phyloP scores from a whole-genome alignment of 1,139 yeast genomes.

The Nakaseomyces glabratus region DNA sequence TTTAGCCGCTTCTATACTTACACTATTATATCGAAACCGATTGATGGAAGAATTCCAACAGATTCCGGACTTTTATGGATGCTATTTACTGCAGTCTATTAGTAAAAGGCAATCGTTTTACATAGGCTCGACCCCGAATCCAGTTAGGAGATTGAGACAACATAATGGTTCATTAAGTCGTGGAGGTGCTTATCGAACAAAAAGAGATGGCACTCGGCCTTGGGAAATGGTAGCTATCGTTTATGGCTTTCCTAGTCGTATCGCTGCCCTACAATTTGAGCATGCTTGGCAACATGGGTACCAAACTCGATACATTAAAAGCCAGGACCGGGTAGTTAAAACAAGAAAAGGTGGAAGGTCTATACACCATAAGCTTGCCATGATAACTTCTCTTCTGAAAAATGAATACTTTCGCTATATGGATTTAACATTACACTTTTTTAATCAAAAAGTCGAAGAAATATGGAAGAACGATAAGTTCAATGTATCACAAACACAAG shows the following conservation, averaged over 20 bases:
- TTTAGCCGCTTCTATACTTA: too few species aligned
- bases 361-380: conserved; percentile 44
- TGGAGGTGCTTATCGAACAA: conserved; percentile 67
- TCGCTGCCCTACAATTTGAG: conserved; percentile 59
- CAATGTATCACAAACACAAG: conserved; percentile 11
- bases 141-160: conserved; percentile 57
- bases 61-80: conserved; percentile 43
- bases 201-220: conserved; percentile 47
- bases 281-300: conserved; percentile 75
- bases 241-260: conserved; percentile 63
- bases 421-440: conserved; percentile 37
- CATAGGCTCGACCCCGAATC: conserved; percentile 74
- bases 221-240: conserved; percentile 63
- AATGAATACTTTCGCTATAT: conserved; percentile 37
- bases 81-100: conserved; percentile 54
- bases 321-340: conserved; percentile 25
- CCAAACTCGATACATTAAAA: conserved; percentile 50
- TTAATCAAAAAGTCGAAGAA: conserved; percentile 30
- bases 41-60: not conserved
- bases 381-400: conserved; percentile 39
- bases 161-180: conserved; percentile 61
- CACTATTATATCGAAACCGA: too few species aligned
- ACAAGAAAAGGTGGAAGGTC: conserved; percentile 33
- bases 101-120: conserved; percentile 51
- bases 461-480: conserved; percentile 26